Evolutionary conservation across 2,329 filamentous ascomycete species (phyloP).

Genomic region (Diaporthe vexans): DNA sequence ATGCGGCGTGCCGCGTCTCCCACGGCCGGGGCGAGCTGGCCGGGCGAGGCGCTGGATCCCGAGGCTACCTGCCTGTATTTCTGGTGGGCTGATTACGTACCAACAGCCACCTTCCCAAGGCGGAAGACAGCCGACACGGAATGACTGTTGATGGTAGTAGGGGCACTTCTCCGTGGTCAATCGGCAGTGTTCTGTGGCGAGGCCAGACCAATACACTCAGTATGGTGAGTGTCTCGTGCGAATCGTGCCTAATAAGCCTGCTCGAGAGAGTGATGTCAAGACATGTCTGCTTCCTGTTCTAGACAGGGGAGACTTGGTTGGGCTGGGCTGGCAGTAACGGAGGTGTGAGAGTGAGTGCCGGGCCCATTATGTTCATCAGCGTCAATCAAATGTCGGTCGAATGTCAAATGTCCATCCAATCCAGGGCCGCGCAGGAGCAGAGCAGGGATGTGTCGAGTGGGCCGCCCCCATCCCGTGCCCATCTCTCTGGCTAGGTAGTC

Average conservation of each 20-base stretch:
- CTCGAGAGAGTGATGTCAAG: not conserved
- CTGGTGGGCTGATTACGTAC: constrained; percentile 26
- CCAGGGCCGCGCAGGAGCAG: too few relatives aligned
- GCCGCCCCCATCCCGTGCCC: not conserved
- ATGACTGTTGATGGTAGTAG: too few relatives aligned
- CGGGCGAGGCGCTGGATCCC: not conserved
- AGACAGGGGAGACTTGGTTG: not conserved
- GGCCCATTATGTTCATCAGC: too few relatives aligned
- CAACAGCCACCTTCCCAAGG: constrained; percentile 35
- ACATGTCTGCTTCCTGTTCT: constrained; percentile 1
- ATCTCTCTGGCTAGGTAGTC: too few relatives aligned
- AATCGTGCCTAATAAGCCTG: not conserved
- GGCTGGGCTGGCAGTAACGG: not conserved
- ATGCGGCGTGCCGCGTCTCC: constrained; percentile 28
- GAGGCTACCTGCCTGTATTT: not conserved
- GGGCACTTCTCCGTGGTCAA: not conserved
- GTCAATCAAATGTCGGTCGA: too few relatives aligned
- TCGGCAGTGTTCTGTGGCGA: not conserved
- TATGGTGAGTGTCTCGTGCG: too few relatives aligned
- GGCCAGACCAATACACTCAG: not conserved
- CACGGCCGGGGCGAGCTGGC: not conserved
- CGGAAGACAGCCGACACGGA: constrained; percentile 27
- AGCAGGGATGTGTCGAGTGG: constrained; percentile 15
- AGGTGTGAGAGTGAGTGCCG: not conserved
- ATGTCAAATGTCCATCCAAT: too few relatives aligned